Percentiles rank a stretch among this genome's conserved stretches.
Evolutionary conservation across 108 stramenopile species (phyloP).

Genomic region (Discostella pseudostelligera): DNA sequence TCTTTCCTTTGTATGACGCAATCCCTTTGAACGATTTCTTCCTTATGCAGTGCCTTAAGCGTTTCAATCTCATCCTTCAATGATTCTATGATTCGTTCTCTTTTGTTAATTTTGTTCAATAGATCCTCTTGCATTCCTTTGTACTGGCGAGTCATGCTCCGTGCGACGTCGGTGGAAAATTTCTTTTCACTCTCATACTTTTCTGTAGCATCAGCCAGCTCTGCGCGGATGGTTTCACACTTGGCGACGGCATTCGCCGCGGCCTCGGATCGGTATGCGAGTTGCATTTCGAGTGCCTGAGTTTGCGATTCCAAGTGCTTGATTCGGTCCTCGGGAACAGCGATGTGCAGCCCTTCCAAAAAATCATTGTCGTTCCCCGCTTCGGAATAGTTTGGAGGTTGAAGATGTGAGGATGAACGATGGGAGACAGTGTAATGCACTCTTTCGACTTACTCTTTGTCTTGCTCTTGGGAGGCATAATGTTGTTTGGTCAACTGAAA

Average conservation of each 20-base stretch:
- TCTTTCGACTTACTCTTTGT: too few relatives aligned
- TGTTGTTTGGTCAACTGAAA: too few relatives aligned
- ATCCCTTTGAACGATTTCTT: conserved; percentile 60
- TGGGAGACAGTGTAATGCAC: too few relatives aligned
- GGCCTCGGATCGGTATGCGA: conserved; percentile 31
- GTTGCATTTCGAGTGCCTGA: conserved; percentile 35
- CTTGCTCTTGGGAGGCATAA: too few relatives aligned
- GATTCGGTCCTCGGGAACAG: conserved; percentile 41
- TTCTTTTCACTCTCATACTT: conserved; percentile 65
- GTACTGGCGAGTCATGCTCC: conserved; percentile 85
- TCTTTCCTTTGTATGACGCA: conserved; percentile 61
- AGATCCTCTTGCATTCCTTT: conserved; percentile 86
- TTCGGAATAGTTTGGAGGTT: too few relatives aligned
- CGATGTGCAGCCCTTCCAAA: conserved; percentile 25
- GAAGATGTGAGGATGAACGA: too few relatives aligned
- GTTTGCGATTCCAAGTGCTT: conserved; percentile 40
- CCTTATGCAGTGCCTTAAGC: conserved; percentile 40
- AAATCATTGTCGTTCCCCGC: conserved; percentile 20
- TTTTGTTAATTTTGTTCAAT: conserved; percentile 69
- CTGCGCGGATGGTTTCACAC: conserved; percentile 22
- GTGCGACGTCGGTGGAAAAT: conserved; percentile 59
- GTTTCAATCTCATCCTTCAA: conserved; percentile 69
- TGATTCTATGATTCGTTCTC: conserved; percentile 64
- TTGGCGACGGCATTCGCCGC: conserved; percentile 29
- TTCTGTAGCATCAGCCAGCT: conserved; percentile 51